phyloP scores from a whole-genome alignment of 2,329 filamentous ascomycete genomes.

The Calonectria montana region DNA sequence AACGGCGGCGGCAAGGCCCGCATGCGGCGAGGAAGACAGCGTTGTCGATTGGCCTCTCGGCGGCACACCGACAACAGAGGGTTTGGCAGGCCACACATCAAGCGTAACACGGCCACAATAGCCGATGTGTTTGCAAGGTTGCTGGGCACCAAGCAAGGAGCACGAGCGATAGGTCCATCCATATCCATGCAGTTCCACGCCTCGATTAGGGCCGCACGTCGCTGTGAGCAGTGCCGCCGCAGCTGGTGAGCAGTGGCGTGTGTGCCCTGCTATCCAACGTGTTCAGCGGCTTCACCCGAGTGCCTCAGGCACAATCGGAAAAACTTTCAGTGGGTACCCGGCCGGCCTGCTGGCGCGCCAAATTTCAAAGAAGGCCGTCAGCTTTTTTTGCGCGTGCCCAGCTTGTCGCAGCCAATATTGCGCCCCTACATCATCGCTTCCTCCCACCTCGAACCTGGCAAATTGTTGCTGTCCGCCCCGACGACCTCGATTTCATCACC shows the following conservation, averaged over 20 bases:
- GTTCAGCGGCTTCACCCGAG: conserved; percentile 18
- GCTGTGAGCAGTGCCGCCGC: background rate
- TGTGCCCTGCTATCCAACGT: conserved; percentile 1
- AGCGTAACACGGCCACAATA: background rate
- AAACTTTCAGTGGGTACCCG: conserved; percentile 44
- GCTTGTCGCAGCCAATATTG: conserved; percentile 47
- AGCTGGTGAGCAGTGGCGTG: conserved; percentile 1
- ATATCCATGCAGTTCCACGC: conserved; percentile 18
- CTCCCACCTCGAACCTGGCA: conserved; percentile 27
- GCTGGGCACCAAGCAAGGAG: background rate
- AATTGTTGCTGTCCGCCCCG: conserved; percentile 38
- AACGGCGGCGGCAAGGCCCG: conserved; percentile 33
- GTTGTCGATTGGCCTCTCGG: background rate
- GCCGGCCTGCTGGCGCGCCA: conserved; percentile 40
- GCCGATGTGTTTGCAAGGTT: background rate
- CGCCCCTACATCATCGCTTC: conserved; percentile 49
- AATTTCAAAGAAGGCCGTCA: conserved; percentile 45
- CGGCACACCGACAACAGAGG: background rate
- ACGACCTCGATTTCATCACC: conserved; percentile 42
- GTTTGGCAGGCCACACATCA: background rate
- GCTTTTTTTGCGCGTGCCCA: conserved; percentile 49
- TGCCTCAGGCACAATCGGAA: conserved; percentile 43
- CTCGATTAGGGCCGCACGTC: background rate
- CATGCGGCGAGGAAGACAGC: conserved; percentile 10
- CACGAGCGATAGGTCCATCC: background rate